A percentile compares a stretch with the other conserved stretches of the same genome.
These are phyloP conservation scores for Amauroascus niger DNA, from an alignment of 2,329 filamentous ascomycete genomes.

Conservation along the genomic window DNA sequence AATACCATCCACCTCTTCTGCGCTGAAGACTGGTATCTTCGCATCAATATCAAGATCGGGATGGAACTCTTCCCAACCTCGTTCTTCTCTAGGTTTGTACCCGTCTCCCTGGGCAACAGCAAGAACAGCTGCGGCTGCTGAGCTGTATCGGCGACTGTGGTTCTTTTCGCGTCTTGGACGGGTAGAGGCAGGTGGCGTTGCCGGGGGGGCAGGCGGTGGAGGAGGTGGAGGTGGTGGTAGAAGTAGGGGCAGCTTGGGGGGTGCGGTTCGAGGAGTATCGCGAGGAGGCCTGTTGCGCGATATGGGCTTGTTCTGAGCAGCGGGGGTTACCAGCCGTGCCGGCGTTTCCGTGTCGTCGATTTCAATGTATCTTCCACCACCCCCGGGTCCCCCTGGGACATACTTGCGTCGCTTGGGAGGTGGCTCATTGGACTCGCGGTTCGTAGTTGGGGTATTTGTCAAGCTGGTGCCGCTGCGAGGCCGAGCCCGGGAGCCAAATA, in stretches of 20 bases:
- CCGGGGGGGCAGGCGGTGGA: not conserved
- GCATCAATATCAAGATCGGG: slow-evolving; percentile 85
- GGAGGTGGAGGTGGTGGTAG: slow-evolving; percentile 15
- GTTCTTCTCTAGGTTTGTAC: slow-evolving; percentile 93
- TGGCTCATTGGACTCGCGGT: slow-evolving; percentile 42
- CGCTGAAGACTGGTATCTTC: slow-evolving; percentile 65
- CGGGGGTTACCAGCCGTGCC: slow-evolving; percentile 23
- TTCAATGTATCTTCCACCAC: slow-evolving; percentile 75
- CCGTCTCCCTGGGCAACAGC: slow-evolving; percentile 87
- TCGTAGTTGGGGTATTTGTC: slow-evolving; percentile 24
- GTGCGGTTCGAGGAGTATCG: slow-evolving; percentile 28
- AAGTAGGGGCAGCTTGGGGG: slow-evolving; percentile 30
- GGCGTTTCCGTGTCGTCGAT: slow-evolving; percentile 55
- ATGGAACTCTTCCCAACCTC: slow-evolving; percentile 96
- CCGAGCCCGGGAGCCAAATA: slow-evolving; percentile 24
- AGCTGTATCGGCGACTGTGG: slow-evolving; percentile 57
- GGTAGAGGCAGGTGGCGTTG: slow-evolving; percentile 30
- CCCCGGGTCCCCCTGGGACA: slow-evolving; percentile 75
- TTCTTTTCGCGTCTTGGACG: slow-evolving; percentile 36
- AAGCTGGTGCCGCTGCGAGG: slow-evolving; percentile 26
- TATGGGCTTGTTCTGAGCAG: slow-evolving; percentile 38
- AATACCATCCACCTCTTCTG: slow-evolving; percentile 76
- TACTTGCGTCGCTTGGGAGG: slow-evolving; percentile 65
- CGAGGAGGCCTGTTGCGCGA: slow-evolving; percentile 44
- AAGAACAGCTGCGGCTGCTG: slow-evolving; percentile 73